Evolutionary conservation across 2,329 filamentous ascomycete species (phyloP).

Genomic region (Botrytis medusae): DNA sequence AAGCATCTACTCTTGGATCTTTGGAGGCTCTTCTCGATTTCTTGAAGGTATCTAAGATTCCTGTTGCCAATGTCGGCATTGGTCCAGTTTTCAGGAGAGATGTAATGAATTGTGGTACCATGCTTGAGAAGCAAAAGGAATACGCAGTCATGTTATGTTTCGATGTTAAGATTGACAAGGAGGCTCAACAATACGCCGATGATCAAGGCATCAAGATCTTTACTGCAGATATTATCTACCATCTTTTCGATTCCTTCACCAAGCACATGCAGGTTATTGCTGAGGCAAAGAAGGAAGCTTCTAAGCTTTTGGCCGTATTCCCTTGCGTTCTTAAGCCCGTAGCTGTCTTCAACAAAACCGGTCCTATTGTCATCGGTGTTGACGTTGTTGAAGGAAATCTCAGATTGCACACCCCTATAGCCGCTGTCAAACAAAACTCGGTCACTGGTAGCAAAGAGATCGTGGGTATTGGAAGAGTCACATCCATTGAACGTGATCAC

Average conservation of each 20-base stretch:
- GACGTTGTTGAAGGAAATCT: slow-evolving; percentile 92
- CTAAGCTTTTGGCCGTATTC: slow-evolving; percentile 94
- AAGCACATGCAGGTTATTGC: slow-evolving; percentile 86
- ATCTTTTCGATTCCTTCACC: slow-evolving; percentile 94
- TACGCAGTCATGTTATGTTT: slow-evolving; percentile 99
- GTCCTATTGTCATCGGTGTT: slow-evolving; percentile 90
- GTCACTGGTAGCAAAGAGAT: slow-evolving; percentile 81
- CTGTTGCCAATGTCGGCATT: slow-evolving; percentile 94
- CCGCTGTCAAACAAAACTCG: slow-evolving; percentile 78
- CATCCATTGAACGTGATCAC: slow-evolving; percentile 95
- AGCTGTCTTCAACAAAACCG: slow-evolving; percentile 97
- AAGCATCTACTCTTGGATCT: slow-evolving; percentile 95
- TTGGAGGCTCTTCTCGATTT: slow-evolving; percentile 96
- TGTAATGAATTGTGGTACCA: slow-evolving; percentile 90
- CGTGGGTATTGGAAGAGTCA: slow-evolving; percentile 85
- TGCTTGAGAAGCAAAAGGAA: slow-evolving; percentile 94
- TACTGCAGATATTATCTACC: slow-evolving; percentile 98
- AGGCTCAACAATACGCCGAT: slow-evolving; percentile 85
- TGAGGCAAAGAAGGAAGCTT: slow-evolving; percentile 94
- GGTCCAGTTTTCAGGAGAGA: slow-evolving; percentile 98
- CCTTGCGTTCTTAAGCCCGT: slow-evolving; percentile 88
- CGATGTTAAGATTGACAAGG: slow-evolving; percentile 98
- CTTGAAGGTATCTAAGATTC: slow-evolving; percentile 93
- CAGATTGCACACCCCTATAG: slow-evolving; percentile 83
- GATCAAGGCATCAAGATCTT: slow-evolving; percentile 97